Conservation (phyloP, 148 eudicot species). For the Chenopodium formosanum region DNA sequence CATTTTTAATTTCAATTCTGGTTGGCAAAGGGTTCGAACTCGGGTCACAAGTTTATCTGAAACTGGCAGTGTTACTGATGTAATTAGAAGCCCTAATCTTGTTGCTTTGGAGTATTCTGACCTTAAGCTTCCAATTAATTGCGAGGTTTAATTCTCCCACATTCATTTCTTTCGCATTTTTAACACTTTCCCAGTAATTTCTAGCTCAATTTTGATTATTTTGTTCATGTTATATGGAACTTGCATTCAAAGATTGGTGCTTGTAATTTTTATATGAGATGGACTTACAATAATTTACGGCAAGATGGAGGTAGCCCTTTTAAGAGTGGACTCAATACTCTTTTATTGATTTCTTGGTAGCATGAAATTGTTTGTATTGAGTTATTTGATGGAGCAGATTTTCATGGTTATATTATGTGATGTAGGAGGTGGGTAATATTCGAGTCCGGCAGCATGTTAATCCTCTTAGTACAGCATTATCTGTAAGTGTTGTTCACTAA, state of each 20-base stretch:
- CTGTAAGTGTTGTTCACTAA: conserved; percentile 36
- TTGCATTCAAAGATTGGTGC: conserved; percentile 1
- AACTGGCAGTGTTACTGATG: neutral
- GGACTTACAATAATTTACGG: too few species aligned
- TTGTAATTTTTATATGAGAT: neutral
- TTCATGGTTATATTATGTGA: conserved; percentile 13
- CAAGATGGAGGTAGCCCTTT: too few species aligned
- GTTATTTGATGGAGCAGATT: too few species aligned
- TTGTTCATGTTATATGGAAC: neutral
- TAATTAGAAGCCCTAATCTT: conserved; percentile 43
- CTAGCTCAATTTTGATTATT: neutral
- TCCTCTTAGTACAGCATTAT: conserved; percentile 59
- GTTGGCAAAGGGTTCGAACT: neutral
- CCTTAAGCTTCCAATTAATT: conserved; percentile 43
- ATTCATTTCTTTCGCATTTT: neutral
- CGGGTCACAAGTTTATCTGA: conserved; percentile 7
- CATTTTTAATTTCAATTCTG: neutral
- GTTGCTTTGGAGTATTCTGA: conserved; percentile 64
- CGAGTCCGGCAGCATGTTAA: conserved; percentile 94
- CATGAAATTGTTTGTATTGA: too few species aligned
- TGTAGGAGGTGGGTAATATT: conserved; percentile 74
- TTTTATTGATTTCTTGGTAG: too few species aligned
- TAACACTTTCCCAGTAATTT: neutral
- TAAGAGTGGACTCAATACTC: too few species aligned
- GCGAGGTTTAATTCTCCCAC: conserved; percentile 24